These are phyloP conservation scores for Populus euphratica DNA, from an alignment of 345 rosid species.

Conservation along the genomic window DNA sequence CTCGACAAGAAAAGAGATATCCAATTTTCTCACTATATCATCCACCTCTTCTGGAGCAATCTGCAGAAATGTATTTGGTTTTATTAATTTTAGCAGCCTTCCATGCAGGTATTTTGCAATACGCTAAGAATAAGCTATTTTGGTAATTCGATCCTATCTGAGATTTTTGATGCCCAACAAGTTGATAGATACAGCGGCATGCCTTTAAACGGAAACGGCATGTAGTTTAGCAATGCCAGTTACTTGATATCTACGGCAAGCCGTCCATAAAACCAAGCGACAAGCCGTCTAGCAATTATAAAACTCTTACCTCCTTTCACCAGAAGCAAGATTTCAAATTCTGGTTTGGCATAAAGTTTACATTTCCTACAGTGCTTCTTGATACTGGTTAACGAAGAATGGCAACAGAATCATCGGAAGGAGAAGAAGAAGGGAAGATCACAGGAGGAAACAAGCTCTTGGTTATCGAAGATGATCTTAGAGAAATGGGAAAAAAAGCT, in stretches of 20 bases:
- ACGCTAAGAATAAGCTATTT: no score
- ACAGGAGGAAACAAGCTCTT: conserved; percentile 60
- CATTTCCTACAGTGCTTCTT: not conserved
- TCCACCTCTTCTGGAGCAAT: no score
- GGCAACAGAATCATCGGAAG: conserved; percentile 92
- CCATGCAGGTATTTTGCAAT: no score
- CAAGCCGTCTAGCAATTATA: not conserved
- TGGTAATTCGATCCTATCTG: no score
- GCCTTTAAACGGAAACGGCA: not conserved
- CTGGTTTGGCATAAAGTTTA: not conserved
- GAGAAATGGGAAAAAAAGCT: conserved; percentile 89
- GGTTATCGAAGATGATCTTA: conserved; percentile 64
- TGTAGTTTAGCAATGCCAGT: not conserved
- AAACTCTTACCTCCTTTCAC: no score
- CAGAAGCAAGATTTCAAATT: not conserved
- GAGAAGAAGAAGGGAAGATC: conserved; percentile 85
- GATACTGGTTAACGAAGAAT: conserved; percentile 17
- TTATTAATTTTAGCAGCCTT: no score
- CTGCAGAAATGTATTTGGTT: no score
- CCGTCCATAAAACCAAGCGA: not conserved
- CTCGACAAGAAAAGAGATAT: no score
- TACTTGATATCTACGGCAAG: not conserved
- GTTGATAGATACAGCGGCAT: not conserved
- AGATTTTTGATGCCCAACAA: no score
- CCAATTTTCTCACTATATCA: no score